Evolutionary conservation across 768 basidiomycete species (phyloP), one percentile per base, ranked within the genome.

Genomic region (Boletus tomentosulus): DNA sequence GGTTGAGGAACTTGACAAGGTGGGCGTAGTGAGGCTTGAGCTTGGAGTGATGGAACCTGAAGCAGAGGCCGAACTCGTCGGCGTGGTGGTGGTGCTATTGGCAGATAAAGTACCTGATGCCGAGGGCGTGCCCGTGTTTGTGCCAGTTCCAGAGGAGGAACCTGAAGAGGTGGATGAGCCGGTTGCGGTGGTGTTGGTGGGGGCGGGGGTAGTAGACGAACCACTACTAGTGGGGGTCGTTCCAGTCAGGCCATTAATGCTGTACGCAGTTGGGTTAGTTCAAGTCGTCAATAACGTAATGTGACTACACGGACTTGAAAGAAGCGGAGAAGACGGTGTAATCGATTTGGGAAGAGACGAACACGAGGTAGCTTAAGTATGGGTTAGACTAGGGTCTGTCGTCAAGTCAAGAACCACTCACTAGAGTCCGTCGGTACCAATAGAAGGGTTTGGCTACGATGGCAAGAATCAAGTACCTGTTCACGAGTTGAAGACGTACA

Each of bases 171-270:
- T 45, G 33, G 58, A 50, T 48, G 65, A 51, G 49, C 51, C 57
- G 15, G 50, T 3, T 16, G 46, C 2, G 34, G 53, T 50, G 58
- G 57, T 53, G 22, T 25, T 28, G 46, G 48, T 41, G 24, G 63
- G 15, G 35, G 46, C 46, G 1, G 39, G 22, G 39, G 55, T 15
- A 41, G 51, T 22, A 24, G 67, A 63, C 51, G 67, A 65, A 54
- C 58, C 58, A 46, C 61, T 61, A 11, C 61, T 61, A 11, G 48
- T n/a, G n/a, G 57, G 48, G 38, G 60, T 59, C 27, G 80, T 79
- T 46, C 86, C 87, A 12, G 72, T 73, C 86, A 88, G 86, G 37
- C 74, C 73, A 35, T 73, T 66, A 27, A 88, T 71, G 4, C 83
- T 87, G 57, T 11, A 41, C 24, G 52, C 45, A 43, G 47, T 31